Base-by-base conservation (phyloP, 768 basidiomycete genomes). In the Gloeophyllum trabeum region DNA sequence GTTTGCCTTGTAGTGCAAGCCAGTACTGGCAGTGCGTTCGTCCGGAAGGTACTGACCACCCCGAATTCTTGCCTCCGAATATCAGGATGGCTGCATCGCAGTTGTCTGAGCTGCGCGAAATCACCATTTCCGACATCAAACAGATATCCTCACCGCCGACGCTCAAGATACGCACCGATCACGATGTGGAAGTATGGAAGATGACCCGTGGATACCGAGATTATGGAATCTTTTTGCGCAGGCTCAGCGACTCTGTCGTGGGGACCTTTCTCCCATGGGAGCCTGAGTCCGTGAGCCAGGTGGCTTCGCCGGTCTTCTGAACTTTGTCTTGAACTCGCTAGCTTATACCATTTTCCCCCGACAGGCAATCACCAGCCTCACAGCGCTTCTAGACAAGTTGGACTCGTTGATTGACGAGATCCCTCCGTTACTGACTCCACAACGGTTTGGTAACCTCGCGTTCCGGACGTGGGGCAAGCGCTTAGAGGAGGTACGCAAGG, bases 371-470 rank as follows among this genome's bases (percentile, higher is more conserved):
- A 46, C 51, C n/a, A 53, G 56, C 37, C 58, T 71, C 10, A 49
- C 91, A 1, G 52, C 51, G 4, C 61, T 93, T 46, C 62, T 99
- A 14, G 73, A 82, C 45, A 65, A 67, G 7, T 60, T 96, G 32
- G 75, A 79, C 48, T 47, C 48, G 1, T 90, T 89, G 88, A 77
- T 92, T 20, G 76, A 84, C 26, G 78, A 81, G 21, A 83, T 92
- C 6, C 92, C 92, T 2, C 77, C 81, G 0, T 68, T 75, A 4
- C 56, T 72, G 28, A 74, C 80, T 5, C 74, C 83, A 4, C 93
- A 96, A 50, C 71, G 91, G 6, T 99, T 85, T 55, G 94, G 94
- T 1, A 96, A 97, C 60, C 73, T 92, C 14, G 81, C 88, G 0
- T 98, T 97, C 53, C 69, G 92, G 42, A 73, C 73, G 13, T 98